Evolutionary conservation across 2,329 filamentous ascomycete genomes (phyloP).

Genomic region (Trichophyton equinum): DNA sequence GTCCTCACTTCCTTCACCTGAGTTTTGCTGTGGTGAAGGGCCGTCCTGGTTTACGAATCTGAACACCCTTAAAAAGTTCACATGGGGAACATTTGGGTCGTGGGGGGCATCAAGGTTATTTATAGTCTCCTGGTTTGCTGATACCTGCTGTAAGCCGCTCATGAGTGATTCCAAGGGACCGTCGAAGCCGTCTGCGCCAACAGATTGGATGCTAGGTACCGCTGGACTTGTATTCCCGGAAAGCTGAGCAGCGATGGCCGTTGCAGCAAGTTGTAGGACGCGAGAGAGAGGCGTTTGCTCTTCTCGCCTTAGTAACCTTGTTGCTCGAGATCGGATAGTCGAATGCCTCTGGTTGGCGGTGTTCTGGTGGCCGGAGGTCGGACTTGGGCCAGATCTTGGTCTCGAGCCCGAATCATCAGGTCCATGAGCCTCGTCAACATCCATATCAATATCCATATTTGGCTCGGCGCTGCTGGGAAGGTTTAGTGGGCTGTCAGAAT

Average conservation of each 20-base stretch:
- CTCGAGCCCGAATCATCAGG: constrained; percentile 31
- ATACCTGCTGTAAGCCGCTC: constrained; percentile 49
- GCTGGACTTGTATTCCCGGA: constrained; percentile 48
- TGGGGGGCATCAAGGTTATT: constrained; percentile 16
- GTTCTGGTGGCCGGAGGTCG: constrained; percentile 9
- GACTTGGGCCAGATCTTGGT: constrained; percentile 7
- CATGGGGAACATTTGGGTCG: constrained; percentile 39
- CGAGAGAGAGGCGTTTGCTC: constrained; percentile 52
- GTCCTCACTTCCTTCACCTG: constrained; percentile 17
- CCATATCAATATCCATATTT: constrained; percentile 31
- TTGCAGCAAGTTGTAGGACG: constrained; percentile 50
- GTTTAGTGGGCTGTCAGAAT: constrained; percentile 24
- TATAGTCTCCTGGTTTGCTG: constrained; percentile 39
- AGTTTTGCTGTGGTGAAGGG: constrained; percentile 16
- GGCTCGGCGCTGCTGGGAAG: constrained; percentile 29
- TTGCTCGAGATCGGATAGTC: constrained; percentile 35
- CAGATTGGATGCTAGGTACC: constrained; percentile 42
- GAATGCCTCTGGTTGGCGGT: constrained; percentile 17
- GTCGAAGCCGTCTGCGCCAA: constrained; percentile 45
- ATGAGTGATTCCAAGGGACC: constrained; percentile 52
- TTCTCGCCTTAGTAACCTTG: constrained; percentile 42
- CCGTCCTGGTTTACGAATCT: constrained; percentile 46
- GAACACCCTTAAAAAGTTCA: constrained; percentile 59
- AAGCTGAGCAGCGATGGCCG: constrained; percentile 51
- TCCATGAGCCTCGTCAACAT: constrained; percentile 30